Base-by-base conservation (phyloP, 148 eudicot species). In the Bassia scoparia region DNA sequence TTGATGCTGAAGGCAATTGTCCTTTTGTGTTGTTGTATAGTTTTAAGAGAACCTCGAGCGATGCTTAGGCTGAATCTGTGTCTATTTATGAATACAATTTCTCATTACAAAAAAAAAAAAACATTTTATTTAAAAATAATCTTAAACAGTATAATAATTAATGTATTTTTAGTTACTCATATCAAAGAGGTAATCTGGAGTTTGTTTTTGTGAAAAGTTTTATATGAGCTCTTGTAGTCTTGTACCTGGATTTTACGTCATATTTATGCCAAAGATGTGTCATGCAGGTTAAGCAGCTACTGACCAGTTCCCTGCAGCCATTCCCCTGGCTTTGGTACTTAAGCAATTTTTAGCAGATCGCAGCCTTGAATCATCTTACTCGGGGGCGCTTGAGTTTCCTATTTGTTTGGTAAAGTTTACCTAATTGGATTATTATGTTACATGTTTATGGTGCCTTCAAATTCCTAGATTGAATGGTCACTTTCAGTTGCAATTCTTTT, bases 371-470 rank as follows among this genome's bases (percentile, higher is more conserved):
- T 97, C 91, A 68, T 88, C 98, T 20, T 95, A 95, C 81, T 95
- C 98, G 11, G 98, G 98, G 76, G 98, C n/a, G 98, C 43, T 87
- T 95, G 84, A 95, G 96, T 85, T n/a, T 95, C 98, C 60, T 95
- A 95, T 73, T n/a, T 95, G 98, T 81, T 82, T 95, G 90, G 98
- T 93, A 80, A 87, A 79, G 9, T 75, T 66, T 26, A 30, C 29
- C 59, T 41, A 49, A 1, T 63, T 67, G 34, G 20, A 37, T 27
- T 33, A 50, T 14, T 34, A n/a, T 67, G 52, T 65, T 71, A 38
- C 41, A 55, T 58, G 20, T 63, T 21, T 7, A 71, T 63, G 46
- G 48, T 33, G 30, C 67, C 21, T n/a, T 38, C 61, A 8, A 49
- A 44, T 41, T 44, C 34, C 27, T 38, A 20, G 17, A 38, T 27